Conservation (phyloP, 2,329 filamentous ascomycete species). For the Fusarium humuli region DNA sequence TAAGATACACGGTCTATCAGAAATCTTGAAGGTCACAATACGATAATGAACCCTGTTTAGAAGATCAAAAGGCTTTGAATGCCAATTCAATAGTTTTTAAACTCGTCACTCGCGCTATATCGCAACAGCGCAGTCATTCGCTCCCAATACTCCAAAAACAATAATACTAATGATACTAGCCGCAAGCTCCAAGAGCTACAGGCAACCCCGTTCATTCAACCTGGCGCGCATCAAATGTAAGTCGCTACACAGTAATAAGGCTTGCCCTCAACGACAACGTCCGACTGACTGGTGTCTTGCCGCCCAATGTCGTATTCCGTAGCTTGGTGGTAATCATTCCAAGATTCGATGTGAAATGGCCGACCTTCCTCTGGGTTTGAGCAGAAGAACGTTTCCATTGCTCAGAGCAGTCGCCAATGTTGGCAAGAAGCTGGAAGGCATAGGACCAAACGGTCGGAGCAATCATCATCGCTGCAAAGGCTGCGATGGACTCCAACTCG, state of each 20-base stretch:
- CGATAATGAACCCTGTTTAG: background rate
- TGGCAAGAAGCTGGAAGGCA: background rate
- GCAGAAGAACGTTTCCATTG: background rate
- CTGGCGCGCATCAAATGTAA: background rate
- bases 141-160: slow-evolving; percentile 23
- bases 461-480: slow-evolving; percentile 19
- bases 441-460: slow-evolving; percentile 25
- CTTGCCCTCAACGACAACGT: slow-evolving; percentile 16
- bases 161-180: slow-evolving; percentile 20
- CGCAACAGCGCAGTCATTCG: slow-evolving; percentile 7
- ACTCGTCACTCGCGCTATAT: slow-evolving; percentile 38
- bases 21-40: background rate
- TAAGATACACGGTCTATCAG: background rate
- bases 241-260: slow-evolving; percentile 36
- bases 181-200: background rate
- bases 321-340: background rate
- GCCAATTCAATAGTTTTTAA: slow-evolving; percentile 34
- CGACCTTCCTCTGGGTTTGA: background rate
- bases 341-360: background rate
- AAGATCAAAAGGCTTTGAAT: slow-evolving; percentile 18
- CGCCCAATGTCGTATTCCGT: slow-evolving; percentile 4
- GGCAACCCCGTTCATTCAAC: slow-evolving; percentile 9
- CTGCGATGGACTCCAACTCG: slow-evolving; percentile 4
- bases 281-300: slow-evolving; percentile 17
- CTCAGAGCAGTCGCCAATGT: background rate